These are phyloP conservation scores for Periconia sp. DNA, from an alignment of 2,329 filamentous ascomycete species.

Conservation along the genomic window DNA sequence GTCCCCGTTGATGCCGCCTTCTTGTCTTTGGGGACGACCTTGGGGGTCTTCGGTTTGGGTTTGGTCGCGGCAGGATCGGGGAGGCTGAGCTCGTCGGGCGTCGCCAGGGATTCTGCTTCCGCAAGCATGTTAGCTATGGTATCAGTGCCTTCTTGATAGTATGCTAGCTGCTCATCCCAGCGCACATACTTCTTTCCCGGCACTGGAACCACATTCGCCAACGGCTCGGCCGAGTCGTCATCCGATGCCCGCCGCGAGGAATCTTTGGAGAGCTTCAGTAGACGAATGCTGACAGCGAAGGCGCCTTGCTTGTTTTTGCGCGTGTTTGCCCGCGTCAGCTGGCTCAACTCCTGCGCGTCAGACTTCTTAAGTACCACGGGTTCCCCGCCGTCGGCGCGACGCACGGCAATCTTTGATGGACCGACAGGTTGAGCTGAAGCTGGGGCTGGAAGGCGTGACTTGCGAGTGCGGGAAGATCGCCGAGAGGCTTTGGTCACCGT, in stretches of 20 bases:
- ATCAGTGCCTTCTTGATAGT: constrained; percentile 46
- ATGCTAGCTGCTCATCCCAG: constrained; percentile 52
- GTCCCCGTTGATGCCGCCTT: constrained; percentile 30
- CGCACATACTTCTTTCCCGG: constrained; percentile 40
- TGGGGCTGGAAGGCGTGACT: constrained; percentile 37
- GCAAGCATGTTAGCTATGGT: constrained; percentile 26
- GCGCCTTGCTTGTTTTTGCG: constrained; percentile 53
- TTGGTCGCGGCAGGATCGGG: constrained; percentile 19
- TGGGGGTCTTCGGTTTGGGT: constrained; percentile 24
- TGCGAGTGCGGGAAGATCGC: constrained; percentile 38
- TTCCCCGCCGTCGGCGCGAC: constrained; percentile 45
- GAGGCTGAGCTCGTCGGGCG: constrained; percentile 35
- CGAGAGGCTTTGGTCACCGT: constrained; percentile 23
- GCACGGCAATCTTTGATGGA: constrained; percentile 48
- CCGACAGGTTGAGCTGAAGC: constrained; percentile 19
- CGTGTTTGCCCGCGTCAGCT: constrained; percentile 51
- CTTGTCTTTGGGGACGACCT: constrained; percentile 23
- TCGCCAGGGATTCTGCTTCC: constrained; percentile 33
- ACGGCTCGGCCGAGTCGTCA: constrained; percentile 1
- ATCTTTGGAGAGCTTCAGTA: constrained; percentile 46
- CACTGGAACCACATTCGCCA: constrained; percentile 12
- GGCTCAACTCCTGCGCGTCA: constrained; percentile 52
- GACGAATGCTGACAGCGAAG: constrained; percentile 45
- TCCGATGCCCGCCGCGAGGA: constrained; percentile 4
- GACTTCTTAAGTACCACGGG: constrained; percentile 50